A percentile compares a stretch with the other conserved stretches of the same genome.
phyloP scores from a whole-genome alignment of 768 basidiomycete genomes.

The Hygrophorus pudorinus region DNA sequence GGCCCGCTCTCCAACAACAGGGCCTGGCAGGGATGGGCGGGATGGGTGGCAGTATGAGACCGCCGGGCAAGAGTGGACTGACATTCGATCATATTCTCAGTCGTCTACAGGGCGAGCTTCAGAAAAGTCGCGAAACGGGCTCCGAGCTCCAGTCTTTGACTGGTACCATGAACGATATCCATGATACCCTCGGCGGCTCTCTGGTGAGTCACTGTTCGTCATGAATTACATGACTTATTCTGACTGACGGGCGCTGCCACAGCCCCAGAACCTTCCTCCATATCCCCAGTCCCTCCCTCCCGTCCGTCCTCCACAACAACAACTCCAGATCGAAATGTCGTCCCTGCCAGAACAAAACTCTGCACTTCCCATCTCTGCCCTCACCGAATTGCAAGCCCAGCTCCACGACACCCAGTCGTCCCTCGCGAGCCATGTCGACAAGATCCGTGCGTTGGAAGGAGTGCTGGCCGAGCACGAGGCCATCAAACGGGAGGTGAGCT shows the following conservation, averaged over 20 bases:
- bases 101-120: conserved; percentile 86
- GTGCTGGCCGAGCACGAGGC: conserved; percentile 78
- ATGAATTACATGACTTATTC: background rate
- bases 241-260: conserved; percentile 5
- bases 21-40: conserved; percentile 65
- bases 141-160: conserved; percentile 72
- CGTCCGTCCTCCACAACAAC: conserved; percentile 37
- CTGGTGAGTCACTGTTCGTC: conserved; percentile 39
- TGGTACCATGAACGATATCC: conserved; percentile 80
- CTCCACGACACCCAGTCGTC: conserved; percentile 76
- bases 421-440: conserved; percentile 70
- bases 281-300: conserved; percentile 62
- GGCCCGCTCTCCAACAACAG: conserved; percentile 47
- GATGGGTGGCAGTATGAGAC: conserved; percentile 61
- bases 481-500: conserved; percentile 68
- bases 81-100: conserved; percentile 89
- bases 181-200: conserved; percentile 81
- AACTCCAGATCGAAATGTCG: conserved; percentile 17
- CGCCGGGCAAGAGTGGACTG: conserved; percentile 75
- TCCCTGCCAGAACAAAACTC: conserved; percentile 13
- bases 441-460: conserved; percentile 71
- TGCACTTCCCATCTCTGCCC: conserved; percentile 17
- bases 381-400: conserved; percentile 68
- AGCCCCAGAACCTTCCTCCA: conserved; percentile 54
- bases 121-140: conserved; percentile 90